These are phyloP conservation scores for Leishmania arabica DNA, from an alignment of 208 protist species.

Conservation along the genomic window DNA sequence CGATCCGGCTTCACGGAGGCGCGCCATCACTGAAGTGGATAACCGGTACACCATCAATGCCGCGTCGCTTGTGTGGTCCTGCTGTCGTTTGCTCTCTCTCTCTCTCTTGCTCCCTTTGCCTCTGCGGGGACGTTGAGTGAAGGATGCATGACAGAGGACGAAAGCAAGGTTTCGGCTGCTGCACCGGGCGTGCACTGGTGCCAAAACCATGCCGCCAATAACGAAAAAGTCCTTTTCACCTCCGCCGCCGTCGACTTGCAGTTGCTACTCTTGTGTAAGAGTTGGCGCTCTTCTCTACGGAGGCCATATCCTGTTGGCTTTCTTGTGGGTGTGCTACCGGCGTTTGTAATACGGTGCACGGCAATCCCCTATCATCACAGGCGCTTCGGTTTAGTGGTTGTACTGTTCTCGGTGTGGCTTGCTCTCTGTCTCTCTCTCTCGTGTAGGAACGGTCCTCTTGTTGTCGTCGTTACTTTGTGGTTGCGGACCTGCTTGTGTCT, in stretches of 20 bases:
- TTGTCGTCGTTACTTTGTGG: background rate
- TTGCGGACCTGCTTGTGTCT: too few relatives aligned
- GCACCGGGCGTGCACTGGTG: background rate
- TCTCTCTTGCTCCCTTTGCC: background rate
- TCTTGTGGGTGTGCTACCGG: background rate
- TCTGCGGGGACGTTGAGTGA: background rate
- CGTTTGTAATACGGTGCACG: background rate
- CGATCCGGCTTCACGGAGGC: background rate
- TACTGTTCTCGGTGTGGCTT: background rate
- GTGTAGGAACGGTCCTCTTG: background rate
- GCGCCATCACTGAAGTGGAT: background rate
- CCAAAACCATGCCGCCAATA: too few relatives aligned
- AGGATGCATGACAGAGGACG: background rate
- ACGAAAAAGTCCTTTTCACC: too few relatives aligned
- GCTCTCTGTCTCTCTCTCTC: background rate
- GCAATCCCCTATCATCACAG: slow-evolving; percentile 1
- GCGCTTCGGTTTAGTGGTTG: background rate
- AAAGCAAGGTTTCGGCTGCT: background rate
- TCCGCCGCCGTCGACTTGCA: background rate
- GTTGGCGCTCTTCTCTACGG: background rate
- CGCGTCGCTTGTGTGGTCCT: background rate
- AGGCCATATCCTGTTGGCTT: background rate
- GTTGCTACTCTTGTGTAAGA: background rate
- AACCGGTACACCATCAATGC: background rate
- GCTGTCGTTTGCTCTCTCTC: background rate